Base-by-base conservation (phyloP, 352 stramenopile species). In the Thraustotheca clavata region DNA sequence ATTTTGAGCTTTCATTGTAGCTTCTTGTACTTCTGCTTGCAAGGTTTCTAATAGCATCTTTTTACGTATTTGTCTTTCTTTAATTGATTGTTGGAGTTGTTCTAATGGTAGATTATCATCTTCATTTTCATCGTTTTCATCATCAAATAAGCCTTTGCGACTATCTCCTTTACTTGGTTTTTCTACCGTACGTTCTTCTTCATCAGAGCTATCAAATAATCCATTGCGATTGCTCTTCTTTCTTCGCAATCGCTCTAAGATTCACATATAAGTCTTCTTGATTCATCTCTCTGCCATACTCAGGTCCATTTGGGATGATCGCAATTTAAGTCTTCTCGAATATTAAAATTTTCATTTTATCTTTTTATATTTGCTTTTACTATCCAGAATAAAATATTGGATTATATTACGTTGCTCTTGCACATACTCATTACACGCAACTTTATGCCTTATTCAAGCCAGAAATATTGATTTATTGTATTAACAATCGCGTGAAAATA, bases 141-240 rank as follows among this genome's bases (percentile, higher is more conserved):
- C 59, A 27, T 69, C 40, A 40, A 69, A 65, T 27, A 69, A 33
- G 16, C 52, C 32, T 65, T 38, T n/a, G 16, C 54, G 54, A 31
- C 54, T 62, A 29, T 50, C 43, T 6, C 43, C 33, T 22, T 29
- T 29, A 50, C 43, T 22, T 6, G 6, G 6, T 29, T 50, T 50
- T 22, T 14, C 43, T 22, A 14, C 38, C 16, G 38, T 20, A 16
- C 38, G 11, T 22, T 55, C 54, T 18, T 62, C 54, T 11, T 62
- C 54, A 31, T 62, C 54, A 5, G 54, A 62, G 54, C 54, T 62
- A 29, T 46, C 39, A 40, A 62, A 62, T 12, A 62, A n/a, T 29
- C 38, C 50, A 40, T 62, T 62, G 26, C 54, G 54, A 34, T 50
- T n/a, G 26, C 38, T 62, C 54, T 62, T 62, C 11, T 40, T 24